Conservation (phyloP, 2,329 filamentous ascomycete species). For the Pestalotiopsis fici region DNA sequence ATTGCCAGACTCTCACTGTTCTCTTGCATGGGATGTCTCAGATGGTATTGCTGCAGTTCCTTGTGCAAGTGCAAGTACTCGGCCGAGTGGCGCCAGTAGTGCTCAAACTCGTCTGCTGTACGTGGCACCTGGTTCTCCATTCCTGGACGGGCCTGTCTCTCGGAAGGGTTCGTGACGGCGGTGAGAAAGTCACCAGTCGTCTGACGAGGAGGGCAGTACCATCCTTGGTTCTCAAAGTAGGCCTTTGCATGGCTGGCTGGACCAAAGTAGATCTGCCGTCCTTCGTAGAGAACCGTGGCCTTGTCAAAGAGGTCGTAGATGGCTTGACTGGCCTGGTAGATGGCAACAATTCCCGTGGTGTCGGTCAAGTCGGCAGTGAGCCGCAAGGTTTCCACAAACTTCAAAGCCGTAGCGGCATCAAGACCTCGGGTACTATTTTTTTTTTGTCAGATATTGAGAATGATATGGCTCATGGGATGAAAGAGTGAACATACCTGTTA, state of each 20-base stretch:
- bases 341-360: constrained; percentile 64
- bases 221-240: constrained; percentile 72
- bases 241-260: constrained; percentile 56
- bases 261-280: constrained; percentile 70
- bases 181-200: constrained; percentile 73
- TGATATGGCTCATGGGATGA: neutral
- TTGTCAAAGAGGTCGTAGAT: constrained; percentile 14
- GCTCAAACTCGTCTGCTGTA: constrained; percentile 70
- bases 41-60: constrained; percentile 53
- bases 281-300: constrained; percentile 64
- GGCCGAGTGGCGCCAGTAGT: constrained; percentile 43
- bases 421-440: constrained; percentile 62
- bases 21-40: constrained; percentile 42
- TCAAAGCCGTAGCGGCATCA: constrained; percentile 72
- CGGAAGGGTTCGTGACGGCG: constrained; percentile 64
- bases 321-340: constrained; percentile 57
- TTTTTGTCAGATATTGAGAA: neutral
- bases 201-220: constrained; percentile 65
- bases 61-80: constrained; percentile 42
- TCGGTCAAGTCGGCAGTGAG: constrained; percentile 64
- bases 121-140: constrained; percentile 64
- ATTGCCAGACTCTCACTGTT: constrained; percentile 37
- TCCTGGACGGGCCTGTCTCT: constrained; percentile 56
- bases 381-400: constrained; percentile 70
- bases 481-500: constrained; percentile 62